Evolutionary conservation across 2,329 filamentous ascomycete species (phyloP).

Genomic region (Chrysosporium queenslandicum): DNA sequence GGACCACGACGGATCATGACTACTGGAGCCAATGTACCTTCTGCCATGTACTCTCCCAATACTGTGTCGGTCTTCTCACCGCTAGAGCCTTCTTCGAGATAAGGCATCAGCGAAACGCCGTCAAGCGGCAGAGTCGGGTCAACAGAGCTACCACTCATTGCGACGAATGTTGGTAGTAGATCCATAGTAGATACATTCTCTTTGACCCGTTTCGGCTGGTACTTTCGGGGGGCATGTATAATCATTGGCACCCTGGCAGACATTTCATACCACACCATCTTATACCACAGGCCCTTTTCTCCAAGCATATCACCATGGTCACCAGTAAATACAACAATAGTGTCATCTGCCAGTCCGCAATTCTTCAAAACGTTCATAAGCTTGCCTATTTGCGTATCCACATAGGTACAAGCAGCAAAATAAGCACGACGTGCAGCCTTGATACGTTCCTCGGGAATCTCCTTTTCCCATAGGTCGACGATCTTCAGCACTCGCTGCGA

Average conservation of each 20-base stretch:
- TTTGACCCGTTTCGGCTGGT: constrained; percentile 62
- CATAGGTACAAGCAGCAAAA: constrained; percentile 86
- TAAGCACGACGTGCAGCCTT: constrained; percentile 78
- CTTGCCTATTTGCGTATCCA: constrained; percentile 83
- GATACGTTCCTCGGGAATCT: constrained; percentile 77
- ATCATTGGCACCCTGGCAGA: constrained; percentile 83
- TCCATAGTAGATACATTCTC: constrained; percentile 88
- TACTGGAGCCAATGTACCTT: constrained; percentile 77
- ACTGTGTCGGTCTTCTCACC: constrained; percentile 62
- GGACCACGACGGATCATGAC: constrained; percentile 87
- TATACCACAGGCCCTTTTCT: constrained; percentile 85
- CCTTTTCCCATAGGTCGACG: constrained; percentile 73
- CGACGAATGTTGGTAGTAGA: constrained; percentile 77
- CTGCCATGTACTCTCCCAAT: constrained; percentile 90
- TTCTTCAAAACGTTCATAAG: constrained; percentile 67
- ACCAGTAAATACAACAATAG: constrained; percentile 82
- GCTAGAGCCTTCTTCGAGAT: constrained; percentile 53
- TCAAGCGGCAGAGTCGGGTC: constrained; percentile 70
- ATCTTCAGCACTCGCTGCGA: constrained; percentile 79
- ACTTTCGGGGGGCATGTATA: constrained; percentile 67
- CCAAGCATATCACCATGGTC: constrained; percentile 96
- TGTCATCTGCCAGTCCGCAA: constrained; percentile 71
- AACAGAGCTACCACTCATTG: constrained; percentile 63
- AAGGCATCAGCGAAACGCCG: constrained; percentile 69
- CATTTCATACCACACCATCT: constrained; percentile 94